Conservation (phyloP, 345 rosid genomes). For the Barbarea vulgaris region DNA sequence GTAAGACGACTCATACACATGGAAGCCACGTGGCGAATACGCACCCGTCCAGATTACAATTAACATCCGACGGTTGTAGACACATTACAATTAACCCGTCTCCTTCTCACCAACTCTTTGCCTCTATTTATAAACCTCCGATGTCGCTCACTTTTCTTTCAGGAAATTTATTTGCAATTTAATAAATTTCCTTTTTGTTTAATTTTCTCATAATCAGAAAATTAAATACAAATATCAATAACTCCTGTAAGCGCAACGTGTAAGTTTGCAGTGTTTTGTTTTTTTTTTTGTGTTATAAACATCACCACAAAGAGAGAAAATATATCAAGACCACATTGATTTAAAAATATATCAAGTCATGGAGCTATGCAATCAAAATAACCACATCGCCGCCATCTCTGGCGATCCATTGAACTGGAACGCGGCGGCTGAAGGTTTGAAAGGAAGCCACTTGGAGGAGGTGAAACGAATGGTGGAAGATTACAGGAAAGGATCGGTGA, state of each 20-base stretch:
- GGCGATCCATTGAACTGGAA: slow-evolving; percentile 82
- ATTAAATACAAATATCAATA: not conserved
- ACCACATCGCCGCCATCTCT: slow-evolving; percentile 5
- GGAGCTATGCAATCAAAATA: slow-evolving; percentile 36
- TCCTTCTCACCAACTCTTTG: slow-evolving; percentile 31
- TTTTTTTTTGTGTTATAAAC: slow-evolving; percentile 8
- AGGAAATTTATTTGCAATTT: slow-evolving; percentile 31
- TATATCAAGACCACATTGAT: not conserved
- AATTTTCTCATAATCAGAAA: not conserved
- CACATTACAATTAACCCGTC: slow-evolving; percentile 36
- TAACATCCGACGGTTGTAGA: slow-evolving; percentile 31
- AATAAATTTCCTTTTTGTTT: slow-evolving; percentile 27
- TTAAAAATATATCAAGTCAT: not conserved
- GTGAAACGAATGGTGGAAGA: slow-evolving; percentile 80
- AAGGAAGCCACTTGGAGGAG: slow-evolving; percentile 83
- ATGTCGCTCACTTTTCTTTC: slow-evolving; percentile 27
- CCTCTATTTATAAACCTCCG: slow-evolving; percentile 34
- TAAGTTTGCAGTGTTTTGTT: not conserved
- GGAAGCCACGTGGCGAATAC: slow-evolving; percentile 18
- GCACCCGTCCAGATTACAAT: slow-evolving; percentile 24
- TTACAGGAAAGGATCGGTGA: slow-evolving; percentile 60
- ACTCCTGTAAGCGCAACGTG: slow-evolving; percentile 28
- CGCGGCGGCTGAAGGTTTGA: slow-evolving; percentile 58
- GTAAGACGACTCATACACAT: slow-evolving; percentile 16
- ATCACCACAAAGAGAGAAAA: not conserved